Conservation (phyloP, 2,329 filamentous ascomycete genomes). For the Alternaria sp. region DNA sequence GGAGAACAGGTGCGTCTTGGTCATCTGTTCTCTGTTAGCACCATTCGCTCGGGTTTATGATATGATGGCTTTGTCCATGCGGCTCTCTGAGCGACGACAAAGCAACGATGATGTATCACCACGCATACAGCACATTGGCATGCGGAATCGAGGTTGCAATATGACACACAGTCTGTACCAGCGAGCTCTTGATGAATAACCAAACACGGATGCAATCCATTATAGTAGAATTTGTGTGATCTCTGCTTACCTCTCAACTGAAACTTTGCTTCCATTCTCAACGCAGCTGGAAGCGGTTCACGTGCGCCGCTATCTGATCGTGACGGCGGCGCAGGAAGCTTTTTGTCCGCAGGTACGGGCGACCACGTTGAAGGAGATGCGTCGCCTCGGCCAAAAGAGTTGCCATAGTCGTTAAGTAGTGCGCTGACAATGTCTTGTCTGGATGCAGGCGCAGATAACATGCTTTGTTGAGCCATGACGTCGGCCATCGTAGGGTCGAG, state of each 20-base stretch:
- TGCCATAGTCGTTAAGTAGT: constrained; percentile 47
- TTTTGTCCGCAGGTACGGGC: constrained; percentile 34
- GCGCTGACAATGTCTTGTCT: constrained; percentile 49
- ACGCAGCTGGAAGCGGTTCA: constrained; percentile 32
- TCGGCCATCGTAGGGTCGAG: constrained; percentile 30
- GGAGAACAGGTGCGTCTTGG: constrained; percentile 19
- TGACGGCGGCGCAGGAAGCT: constrained; percentile 40
- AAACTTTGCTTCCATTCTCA: constrained; percentile 39
- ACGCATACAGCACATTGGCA: neutral
- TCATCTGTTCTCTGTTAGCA: constrained; percentile 15
- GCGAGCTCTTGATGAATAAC: neutral
- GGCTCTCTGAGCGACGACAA: neutral
- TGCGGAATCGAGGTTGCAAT: constrained; percentile 3
- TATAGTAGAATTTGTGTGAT: neutral
- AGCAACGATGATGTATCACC: constrained; percentile 1
- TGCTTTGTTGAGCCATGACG: constrained; percentile 32
- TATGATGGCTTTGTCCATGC: neutral
- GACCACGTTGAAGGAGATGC: constrained; percentile 30
- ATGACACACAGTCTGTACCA: neutral
- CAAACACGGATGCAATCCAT: neutral
- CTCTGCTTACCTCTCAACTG: constrained; percentile 42
- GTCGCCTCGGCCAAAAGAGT: constrained; percentile 33
- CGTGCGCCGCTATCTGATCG: constrained; percentile 30
- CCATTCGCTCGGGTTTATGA: neutral
- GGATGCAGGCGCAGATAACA: constrained; percentile 34